A percentile compares a stretch with the other conserved stretches of the same genome.
phyloP scores from a whole-genome alignment of 1,139 yeast genomes.

The Geotrichum histeridarum region DNA sequence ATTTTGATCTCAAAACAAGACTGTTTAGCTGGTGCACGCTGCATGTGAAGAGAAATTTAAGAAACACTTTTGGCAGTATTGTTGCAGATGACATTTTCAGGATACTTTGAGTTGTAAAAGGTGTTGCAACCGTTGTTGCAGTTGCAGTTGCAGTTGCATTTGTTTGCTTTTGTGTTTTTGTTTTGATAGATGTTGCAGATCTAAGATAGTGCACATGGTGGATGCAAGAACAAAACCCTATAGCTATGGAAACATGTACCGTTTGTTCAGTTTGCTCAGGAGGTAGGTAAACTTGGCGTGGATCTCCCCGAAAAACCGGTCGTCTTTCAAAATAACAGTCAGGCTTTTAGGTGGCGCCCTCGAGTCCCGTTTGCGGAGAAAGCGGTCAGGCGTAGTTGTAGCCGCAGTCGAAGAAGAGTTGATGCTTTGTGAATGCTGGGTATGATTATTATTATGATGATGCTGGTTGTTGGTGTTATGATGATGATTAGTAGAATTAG shows the following conservation, averaged over 20 bases:
- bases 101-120: no score
- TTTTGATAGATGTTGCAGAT: no score
- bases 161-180: background rate
- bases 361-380: conserved; percentile 46
- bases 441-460: background rate
- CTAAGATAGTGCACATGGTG: background rate
- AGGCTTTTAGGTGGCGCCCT: conserved; percentile 49
- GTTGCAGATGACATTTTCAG: no score
- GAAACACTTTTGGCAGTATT: no score
- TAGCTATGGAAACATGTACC: conserved; percentile 1
- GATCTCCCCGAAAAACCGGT: conserved; percentile 52
- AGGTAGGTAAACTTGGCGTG: conserved; percentile 48
- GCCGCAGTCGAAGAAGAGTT: background rate
- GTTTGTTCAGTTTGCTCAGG: conserved; percentile 33
- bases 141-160: no score
- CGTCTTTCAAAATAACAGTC: conserved; percentile 56
- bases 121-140: no score
- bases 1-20: no score
- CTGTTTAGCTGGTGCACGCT: no score
- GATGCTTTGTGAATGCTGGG: background rate
- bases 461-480: background rate
- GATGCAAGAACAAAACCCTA: background rate
- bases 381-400: conserved; percentile 43
- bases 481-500: background rate
- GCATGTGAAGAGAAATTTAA: no score